Base-by-base conservation (phyloP, 331 rosid genomes). In the Saraca asoca region DNA sequence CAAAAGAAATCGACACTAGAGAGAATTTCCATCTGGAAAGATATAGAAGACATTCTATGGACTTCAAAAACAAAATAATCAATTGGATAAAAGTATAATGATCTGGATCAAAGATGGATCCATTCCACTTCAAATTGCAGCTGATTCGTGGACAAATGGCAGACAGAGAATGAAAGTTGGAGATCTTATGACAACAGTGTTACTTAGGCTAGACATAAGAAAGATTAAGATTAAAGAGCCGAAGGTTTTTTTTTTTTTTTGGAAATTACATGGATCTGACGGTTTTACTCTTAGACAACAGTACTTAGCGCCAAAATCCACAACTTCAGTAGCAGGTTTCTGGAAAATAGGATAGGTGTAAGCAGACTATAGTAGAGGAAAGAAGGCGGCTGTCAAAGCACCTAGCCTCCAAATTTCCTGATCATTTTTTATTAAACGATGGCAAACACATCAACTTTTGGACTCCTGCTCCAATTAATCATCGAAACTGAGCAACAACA, bases 1-100 rank as follows among this genome's bases (percentile, higher is more conserved):
- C 48, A 33, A 42, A 75, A 66, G 51, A 60, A n/a, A 56, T 57
- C 46, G 24, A 12, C n/a, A 53, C 19, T 35, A n/a, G n/a, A n/a
- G 31, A 24, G 2, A 24, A n/a, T n/a, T n/a, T 66, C 60, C 57
- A 48, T 12, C 24, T 5, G 19, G 31, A 13, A 56, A 46, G 19
- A 15, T 55, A 54, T 56, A 62, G 13, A 6, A 67, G 15, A 49
- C 38, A 54, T 45, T 64, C 58, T 24, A 68, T 35, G 6, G 9
- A 34, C 7, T 46, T 51, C 18, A 38, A 64, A 38, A 19, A 18
- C 17, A 51, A 76, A 68, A 41, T 12, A 17, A 62, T 24, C 3
- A 24, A 24, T 24, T 24, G 3, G 31, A 51, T 38, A 37, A 45
- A 45, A 8, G 24, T 31, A 59, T 12, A 68, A 34, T 42, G 54